Evolutionary conservation across 2,329 filamentous ascomycete genomes (phyloP).

Genomic region (Didymella pomorum): DNA sequence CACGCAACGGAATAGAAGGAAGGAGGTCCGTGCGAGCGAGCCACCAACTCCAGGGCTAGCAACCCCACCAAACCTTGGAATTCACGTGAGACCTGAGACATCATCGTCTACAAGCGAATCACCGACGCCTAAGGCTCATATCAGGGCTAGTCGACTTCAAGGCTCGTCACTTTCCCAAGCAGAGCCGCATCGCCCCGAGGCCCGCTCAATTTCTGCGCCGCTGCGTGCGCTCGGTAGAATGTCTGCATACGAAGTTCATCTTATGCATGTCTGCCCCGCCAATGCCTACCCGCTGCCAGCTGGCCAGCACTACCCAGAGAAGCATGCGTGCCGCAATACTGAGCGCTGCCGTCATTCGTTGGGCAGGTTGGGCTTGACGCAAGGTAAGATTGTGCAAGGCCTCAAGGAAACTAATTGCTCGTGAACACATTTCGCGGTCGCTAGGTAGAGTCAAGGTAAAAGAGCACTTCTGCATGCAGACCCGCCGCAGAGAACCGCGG

Average conservation of each 20-base stretch:
- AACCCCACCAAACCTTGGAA: conserved; percentile 17
- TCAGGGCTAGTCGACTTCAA: conserved; percentile 15
- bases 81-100: conserved; percentile 21
- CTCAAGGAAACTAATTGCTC: conserved; percentile 49
- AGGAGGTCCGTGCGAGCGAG: neutral
- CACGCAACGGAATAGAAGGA: conserved; percentile 36
- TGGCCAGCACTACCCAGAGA: conserved; percentile 47
- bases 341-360: conserved; percentile 42
- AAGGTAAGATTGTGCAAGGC: conserved; percentile 49
- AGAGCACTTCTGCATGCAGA: conserved; percentile 45
- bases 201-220: conserved; percentile 32
- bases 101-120: conserved; percentile 7
- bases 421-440: conserved; percentile 47
- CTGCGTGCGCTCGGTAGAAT: conserved; percentile 34
- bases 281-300: conserved; percentile 43
- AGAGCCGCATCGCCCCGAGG: conserved; percentile 38
- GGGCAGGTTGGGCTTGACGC: conserved; percentile 39
- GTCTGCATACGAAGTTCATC: conserved; percentile 21
- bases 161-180: conserved; percentile 14
- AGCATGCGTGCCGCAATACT: conserved; percentile 47
- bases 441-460: conserved; percentile 40
- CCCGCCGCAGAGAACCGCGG: conserved; percentile 38
- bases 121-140: conserved; percentile 6
- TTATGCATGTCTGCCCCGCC: conserved; percentile 43
- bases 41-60: conserved; percentile 7